Conservation (phyloP, 2,329 filamentous ascomycete species). For the Scytalidium lignicola region DNA sequence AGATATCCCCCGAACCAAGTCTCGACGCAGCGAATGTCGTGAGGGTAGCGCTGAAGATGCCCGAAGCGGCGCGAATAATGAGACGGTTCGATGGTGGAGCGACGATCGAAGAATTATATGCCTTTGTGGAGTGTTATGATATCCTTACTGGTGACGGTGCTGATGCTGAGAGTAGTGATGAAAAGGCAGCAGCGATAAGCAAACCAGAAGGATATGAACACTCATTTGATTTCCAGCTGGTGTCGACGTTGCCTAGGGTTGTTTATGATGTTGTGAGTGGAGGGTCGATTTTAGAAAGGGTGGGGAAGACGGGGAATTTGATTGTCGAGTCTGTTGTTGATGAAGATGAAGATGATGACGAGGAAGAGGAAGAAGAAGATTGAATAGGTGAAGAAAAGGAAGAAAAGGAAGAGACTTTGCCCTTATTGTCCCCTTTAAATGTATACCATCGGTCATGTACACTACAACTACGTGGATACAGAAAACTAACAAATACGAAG, state of each 20-base stretch:
- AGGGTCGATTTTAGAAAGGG: constrained; percentile 62
- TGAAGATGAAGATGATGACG: constrained; percentile 21
- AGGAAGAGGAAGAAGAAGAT: constrained; percentile 5
- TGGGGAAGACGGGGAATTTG: constrained; percentile 80
- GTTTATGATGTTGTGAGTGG: constrained; percentile 68
- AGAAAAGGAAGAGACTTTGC: background rate
- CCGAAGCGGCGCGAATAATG: constrained; percentile 67
- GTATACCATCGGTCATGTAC: background rate
- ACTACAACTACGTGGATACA: background rate
- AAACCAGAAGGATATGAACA: constrained; percentile 70
- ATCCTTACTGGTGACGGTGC: constrained; percentile 42
- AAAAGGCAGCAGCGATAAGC: constrained; percentile 13
- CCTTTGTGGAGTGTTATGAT: constrained; percentile 90
- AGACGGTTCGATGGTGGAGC: constrained; percentile 67
- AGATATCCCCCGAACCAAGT: constrained; percentile 63
- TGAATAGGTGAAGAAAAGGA: background rate
- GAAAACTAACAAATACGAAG: background rate
- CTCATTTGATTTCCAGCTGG: constrained; percentile 78
- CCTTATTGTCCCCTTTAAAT: background rate
- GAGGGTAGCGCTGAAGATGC: constrained; percentile 63
- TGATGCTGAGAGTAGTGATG: constrained; percentile 11
- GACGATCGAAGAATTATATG: constrained; percentile 83
- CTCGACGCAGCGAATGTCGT: constrained; percentile 62
- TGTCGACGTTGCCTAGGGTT: constrained; percentile 77
- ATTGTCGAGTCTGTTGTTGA: constrained; percentile 70